A percentile compares a stretch with the other conserved stretches of the same genome.
Evolutionary conservation across 768 basidiomycete species (phyloP).

Genomic region (Russula virescens): DNA sequence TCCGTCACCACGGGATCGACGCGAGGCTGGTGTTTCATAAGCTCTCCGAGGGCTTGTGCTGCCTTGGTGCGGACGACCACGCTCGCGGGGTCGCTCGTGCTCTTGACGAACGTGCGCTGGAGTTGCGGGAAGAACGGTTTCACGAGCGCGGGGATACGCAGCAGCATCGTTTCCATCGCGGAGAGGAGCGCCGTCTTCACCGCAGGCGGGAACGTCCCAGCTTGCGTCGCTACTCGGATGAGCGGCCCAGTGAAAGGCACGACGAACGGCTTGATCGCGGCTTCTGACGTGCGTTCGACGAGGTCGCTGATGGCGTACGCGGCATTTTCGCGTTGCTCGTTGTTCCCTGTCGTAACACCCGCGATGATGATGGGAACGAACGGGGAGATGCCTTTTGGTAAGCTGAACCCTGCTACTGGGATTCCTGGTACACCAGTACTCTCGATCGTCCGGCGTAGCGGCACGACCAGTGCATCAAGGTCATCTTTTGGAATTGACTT

Average conservation of each 20-base stretch:
- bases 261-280: constrained; percentile 89
- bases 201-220: constrained; percentile 82
- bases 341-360: constrained; percentile 89
- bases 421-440: constrained; percentile 71
- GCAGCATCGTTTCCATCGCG: constrained; percentile 80
- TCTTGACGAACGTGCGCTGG: constrained; percentile 95
- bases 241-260: constrained; percentile 94
- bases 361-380: constrained; percentile 84
- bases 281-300: constrained; percentile 79
- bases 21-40: constrained; percentile 87
- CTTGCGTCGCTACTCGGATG: constrained; percentile 90
- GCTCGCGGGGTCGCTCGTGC: constrained; percentile 74
- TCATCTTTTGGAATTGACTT: constrained; percentile 92
- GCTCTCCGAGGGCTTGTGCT: constrained; percentile 74
- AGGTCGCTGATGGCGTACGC: constrained; percentile 96
- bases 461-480: constrained; percentile 82
- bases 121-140: constrained; percentile 98
- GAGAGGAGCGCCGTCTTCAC: constrained; percentile 90
- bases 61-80: constrained; percentile 75
- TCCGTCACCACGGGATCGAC: constrained; percentile 95
- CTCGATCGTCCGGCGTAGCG: constrained; percentile 85
- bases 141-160: constrained; percentile 80
- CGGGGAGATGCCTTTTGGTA: constrained; percentile 77
- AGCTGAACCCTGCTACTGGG: constrained; percentile 78
- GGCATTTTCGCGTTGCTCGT: constrained; percentile 92